phyloP scores from a whole-genome alignment of 495 filamentous ascomycete species.

The Daldinia childiae region DNA sequence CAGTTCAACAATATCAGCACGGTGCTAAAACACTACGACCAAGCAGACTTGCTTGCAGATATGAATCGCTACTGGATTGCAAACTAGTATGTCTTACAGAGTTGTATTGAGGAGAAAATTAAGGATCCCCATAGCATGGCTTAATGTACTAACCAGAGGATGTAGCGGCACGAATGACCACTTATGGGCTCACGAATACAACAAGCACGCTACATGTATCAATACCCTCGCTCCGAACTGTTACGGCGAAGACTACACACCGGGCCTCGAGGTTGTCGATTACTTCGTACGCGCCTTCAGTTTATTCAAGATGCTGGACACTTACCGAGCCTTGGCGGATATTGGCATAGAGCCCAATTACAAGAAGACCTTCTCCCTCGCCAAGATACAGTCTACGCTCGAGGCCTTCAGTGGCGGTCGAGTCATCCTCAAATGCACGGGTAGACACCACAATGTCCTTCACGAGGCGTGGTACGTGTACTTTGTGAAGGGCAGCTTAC shows the following conservation, averaged over 20 bases:
- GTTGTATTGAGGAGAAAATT: no score
- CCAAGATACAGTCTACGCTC: constrained; percentile 72
- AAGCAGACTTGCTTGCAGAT: constrained; percentile 69
- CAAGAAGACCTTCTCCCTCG: constrained; percentile 69
- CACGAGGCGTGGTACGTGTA: constrained; percentile 90
- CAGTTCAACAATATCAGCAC: constrained; percentile 75
- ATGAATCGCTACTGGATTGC: constrained; percentile 84
- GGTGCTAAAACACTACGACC: constrained; percentile 70
- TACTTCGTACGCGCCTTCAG: constrained; percentile 68
- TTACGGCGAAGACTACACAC: constrained; percentile 69
- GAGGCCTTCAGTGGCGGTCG: constrained; percentile 67
- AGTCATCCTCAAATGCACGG: constrained; percentile 75
- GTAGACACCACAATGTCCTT: constrained; percentile 57
- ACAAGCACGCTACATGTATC: constrained; percentile 83
- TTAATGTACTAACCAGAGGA: constrained; percentile 4
- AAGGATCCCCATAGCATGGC: no score
- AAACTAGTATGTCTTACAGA: constrained; percentile 48
- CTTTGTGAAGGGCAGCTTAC: constrained; percentile 79
- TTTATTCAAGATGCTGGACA: constrained; percentile 68
- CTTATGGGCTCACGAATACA: constrained; percentile 89
- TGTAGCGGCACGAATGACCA: constrained; percentile 66
- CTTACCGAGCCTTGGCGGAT: constrained; percentile 64
- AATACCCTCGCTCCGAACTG: constrained; percentile 76
- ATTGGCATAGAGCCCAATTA: constrained; percentile 71
- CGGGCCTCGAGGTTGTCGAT: constrained; percentile 68